Conservation (phyloP, 2,329 filamentous ascomycete species). For the Aspergillus sp. region DNA sequence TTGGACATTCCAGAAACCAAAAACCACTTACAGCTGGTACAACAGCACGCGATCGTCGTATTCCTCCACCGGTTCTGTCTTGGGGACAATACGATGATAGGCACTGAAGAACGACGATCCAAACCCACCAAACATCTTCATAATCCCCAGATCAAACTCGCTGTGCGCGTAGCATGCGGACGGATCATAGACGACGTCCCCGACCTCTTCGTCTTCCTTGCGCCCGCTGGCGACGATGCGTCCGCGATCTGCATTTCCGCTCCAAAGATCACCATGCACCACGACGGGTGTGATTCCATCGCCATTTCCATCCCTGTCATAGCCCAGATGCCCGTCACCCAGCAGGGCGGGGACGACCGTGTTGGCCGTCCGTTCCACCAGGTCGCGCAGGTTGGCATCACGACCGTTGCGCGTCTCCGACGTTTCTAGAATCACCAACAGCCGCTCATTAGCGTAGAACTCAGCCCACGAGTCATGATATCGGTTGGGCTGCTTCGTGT, state of each 20-base stretch:
- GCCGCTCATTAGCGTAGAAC: slow-evolving; percentile 77
- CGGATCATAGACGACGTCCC: slow-evolving; percentile 81
- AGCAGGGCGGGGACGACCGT: slow-evolving; percentile 75
- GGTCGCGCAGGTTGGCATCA: slow-evolving; percentile 60
- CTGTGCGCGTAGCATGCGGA: slow-evolving; percentile 79
- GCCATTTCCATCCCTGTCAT: slow-evolving; percentile 40
- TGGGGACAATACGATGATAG: slow-evolving; percentile 73
- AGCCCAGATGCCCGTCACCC: slow-evolving; percentile 63
- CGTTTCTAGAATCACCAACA: slow-evolving; percentile 63
- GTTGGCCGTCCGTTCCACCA: slow-evolving; percentile 64
- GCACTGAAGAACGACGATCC: slow-evolving; percentile 69
- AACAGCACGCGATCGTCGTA: slow-evolving; percentile 79
- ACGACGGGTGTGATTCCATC: slow-evolving; percentile 71
- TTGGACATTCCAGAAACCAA: not conserved
- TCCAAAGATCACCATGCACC: slow-evolving; percentile 92
- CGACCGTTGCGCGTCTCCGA: slow-evolving; percentile 62
- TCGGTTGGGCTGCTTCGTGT: slow-evolving; percentile 76
- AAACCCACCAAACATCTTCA: slow-evolving; percentile 96
- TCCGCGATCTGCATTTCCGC: slow-evolving; percentile 73
- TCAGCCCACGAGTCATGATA: slow-evolving; percentile 75
- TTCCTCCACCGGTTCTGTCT: slow-evolving; percentile 75
- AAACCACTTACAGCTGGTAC: slow-evolving; percentile 72
- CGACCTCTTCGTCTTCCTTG: slow-evolving; percentile 48
- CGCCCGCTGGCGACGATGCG: slow-evolving; percentile 52
- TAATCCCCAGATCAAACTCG: slow-evolving; percentile 90